Evolutionary conservation across 2,329 filamentous ascomycete species (phyloP).

Genomic region (Lojkania enalia): DNA sequence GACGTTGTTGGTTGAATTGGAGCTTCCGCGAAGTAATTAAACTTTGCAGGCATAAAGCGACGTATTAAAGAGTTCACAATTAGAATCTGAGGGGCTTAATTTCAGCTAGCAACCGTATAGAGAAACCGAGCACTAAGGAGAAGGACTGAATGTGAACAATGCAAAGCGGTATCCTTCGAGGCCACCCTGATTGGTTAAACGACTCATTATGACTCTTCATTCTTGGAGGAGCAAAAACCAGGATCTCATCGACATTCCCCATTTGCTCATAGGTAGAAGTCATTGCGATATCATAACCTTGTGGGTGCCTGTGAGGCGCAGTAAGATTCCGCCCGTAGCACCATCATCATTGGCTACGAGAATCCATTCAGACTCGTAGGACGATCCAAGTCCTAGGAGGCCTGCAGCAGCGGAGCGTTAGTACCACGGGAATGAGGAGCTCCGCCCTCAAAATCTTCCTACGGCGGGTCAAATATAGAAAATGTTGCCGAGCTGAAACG

Average conservation of each 20-base stretch:
- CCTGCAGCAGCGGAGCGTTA: background rate
- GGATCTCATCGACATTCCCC: slow-evolving; percentile 4
- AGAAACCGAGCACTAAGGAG: too few relatives aligned
- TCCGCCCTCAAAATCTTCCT: background rate
- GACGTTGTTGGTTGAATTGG: too few relatives aligned
- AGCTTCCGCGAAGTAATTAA: too few relatives aligned
- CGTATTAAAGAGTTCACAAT: too few relatives aligned
- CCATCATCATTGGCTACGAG: background rate
- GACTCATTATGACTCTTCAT: too few relatives aligned
- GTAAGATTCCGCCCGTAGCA: background rate
- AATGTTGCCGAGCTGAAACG: slow-evolving; percentile 1
- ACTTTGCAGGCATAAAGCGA: too few relatives aligned
- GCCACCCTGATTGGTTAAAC: too few relatives aligned
- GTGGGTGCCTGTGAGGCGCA: background rate
- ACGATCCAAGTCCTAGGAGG: background rate
- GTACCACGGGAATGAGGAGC: background rate
- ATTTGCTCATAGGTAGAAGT: slow-evolving; percentile 2
- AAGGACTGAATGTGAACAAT: too few relatives aligned
- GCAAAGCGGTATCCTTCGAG: too few relatives aligned
- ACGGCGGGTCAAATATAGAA: background rate
- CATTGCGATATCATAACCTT: slow-evolving; percentile 4
- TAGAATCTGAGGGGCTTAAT: too few relatives aligned
- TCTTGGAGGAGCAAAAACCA: slow-evolving; percentile 7
- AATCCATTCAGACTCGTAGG: background rate
- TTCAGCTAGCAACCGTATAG: too few relatives aligned